These are phyloP conservation scores for Naematelia aurantialba DNA, from an alignment of 768 basidiomycete genomes.

Conservation along the genomic window DNA sequence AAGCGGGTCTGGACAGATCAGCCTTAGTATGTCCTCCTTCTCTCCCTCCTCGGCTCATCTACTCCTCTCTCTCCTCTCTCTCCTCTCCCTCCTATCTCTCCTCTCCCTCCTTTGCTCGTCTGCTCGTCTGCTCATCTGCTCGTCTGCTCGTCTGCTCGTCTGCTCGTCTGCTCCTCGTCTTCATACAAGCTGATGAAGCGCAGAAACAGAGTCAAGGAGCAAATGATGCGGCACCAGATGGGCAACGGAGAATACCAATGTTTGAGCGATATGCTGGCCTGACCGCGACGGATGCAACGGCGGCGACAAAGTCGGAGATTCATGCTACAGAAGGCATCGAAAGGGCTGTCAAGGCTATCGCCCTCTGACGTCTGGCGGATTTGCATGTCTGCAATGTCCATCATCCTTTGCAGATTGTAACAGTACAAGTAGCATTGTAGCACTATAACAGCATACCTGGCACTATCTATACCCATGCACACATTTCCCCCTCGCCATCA, in stretches of 20 bases:
- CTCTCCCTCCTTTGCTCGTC: no score
- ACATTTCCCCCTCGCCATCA: background rate
- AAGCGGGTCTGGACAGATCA: constrained; percentile 65
- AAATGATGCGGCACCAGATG: constrained; percentile 60
- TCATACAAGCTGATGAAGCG: constrained; percentile 27
- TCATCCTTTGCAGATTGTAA: constrained; percentile 3
- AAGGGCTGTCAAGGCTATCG: constrained; percentile 31
- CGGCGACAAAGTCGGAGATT: background rate
- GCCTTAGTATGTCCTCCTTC: constrained; percentile 44
- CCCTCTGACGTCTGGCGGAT: constrained; percentile 9
- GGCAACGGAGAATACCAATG: constrained; percentile 68
- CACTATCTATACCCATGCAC: background rate
- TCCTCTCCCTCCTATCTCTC: no score
- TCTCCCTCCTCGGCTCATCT: constrained; percentile 12
- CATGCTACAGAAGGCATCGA: constrained; percentile 32
- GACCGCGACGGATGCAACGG: background rate
- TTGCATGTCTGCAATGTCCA: background rate
- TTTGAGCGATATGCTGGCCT: constrained; percentile 31
- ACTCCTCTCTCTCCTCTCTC: no score
- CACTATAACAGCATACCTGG: background rate
- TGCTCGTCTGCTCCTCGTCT: no score
- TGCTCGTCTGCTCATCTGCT: no score
- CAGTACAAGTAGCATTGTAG: no score
- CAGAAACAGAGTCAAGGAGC: constrained; percentile 66
- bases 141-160: no score